Evolutionary conservation across 129 eudicot genomes (phyloP), one percentile per base, ranked within the genome.

Genomic region (Arctium lappa): DNA sequence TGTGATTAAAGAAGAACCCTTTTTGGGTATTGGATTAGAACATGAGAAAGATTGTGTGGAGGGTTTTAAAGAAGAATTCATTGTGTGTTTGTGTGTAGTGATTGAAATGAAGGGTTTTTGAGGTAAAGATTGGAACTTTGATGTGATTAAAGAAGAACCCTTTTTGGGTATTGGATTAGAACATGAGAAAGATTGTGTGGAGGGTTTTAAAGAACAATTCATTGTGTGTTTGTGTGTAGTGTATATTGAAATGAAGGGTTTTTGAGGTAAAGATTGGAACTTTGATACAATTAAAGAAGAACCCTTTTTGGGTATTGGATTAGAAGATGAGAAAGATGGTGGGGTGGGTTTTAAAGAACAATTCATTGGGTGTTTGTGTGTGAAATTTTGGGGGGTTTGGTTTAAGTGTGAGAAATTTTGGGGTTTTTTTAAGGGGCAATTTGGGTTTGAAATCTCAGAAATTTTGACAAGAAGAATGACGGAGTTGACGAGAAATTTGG

Each of bases 21-120:
- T 72, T 80, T 15, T 75, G 88, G 88, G 88, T 80, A 31, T 44
- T n/a, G 65, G 78, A 66, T 81, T 8, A 60, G 75, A 85, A 38
- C 31, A 60, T 42, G 83, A 33, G 42, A 77, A 38, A 16, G 85
- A 80, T 2, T 70, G 37, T 40, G 75, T 7, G 1, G 80, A 44
- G 48, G 74, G 73, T 76, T 81, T 81, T 5, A 82, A 40, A 40
- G 80, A 73, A 16, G 29, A 81, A 82, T 44, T 73, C 88, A 86
- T 86, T 38, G 79, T 70, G 84, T 79, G 66, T 82, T 30, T 42
- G 74, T 69, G 68, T 31, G 73, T 50, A n/a, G n/a, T n/a, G n/a
- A n/a, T n/a, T n/a, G n/a, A n/a, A n/a, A n/a, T n/a, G n/a, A n/a
- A n/a, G n/a, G n/a, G n/a, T n/a, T n/a, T n/a, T n/a, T n/a, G n/a